Evolutionary conservation across 208 protist species (phyloP).

Genomic region (Leishmania amazonensis): DNA sequence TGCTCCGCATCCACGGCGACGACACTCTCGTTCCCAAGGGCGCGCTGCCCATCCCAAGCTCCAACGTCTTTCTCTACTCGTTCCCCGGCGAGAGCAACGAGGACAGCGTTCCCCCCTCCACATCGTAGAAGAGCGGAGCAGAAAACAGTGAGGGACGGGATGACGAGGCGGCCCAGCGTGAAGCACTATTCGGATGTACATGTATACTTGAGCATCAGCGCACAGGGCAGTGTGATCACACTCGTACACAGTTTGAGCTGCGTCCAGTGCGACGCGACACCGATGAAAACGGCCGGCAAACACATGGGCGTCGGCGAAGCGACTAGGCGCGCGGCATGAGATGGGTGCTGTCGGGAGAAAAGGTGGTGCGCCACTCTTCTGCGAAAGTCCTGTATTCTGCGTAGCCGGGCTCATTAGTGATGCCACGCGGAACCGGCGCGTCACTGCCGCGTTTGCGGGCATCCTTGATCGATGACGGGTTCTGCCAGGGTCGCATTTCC

Average conservation of each 20-base stretch:
- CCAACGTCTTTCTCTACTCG: conserved; percentile 46
- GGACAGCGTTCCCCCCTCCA: not conserved
- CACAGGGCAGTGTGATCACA: not conserved
- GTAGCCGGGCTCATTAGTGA: not conserved
- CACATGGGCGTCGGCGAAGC: not conserved
- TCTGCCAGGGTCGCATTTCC: not conserved
- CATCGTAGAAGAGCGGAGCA: not conserved
- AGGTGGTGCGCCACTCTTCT: not conserved
- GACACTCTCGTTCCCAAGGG: conserved; percentile 31
- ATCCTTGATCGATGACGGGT: not conserved
- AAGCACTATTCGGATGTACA: not conserved
- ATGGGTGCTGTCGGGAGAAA: not conserved
- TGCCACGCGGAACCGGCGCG: not conserved
- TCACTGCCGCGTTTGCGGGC: not conserved
- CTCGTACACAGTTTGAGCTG: not conserved
- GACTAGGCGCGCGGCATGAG: not conserved
- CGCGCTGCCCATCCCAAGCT: conserved; percentile 32
- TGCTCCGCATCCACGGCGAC: conserved; percentile 5
- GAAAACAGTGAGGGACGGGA: not conserved
- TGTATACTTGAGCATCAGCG: not conserved
- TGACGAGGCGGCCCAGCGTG: not conserved
- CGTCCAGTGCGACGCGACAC: not conserved
- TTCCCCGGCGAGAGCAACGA: conserved; percentile 33
- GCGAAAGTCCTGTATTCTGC: not conserved
- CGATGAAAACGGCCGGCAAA: not conserved